phyloP scores from a whole-genome alignment of 768 basidiomycete genomes.

The Pleurotus cornucopiae region DNA sequence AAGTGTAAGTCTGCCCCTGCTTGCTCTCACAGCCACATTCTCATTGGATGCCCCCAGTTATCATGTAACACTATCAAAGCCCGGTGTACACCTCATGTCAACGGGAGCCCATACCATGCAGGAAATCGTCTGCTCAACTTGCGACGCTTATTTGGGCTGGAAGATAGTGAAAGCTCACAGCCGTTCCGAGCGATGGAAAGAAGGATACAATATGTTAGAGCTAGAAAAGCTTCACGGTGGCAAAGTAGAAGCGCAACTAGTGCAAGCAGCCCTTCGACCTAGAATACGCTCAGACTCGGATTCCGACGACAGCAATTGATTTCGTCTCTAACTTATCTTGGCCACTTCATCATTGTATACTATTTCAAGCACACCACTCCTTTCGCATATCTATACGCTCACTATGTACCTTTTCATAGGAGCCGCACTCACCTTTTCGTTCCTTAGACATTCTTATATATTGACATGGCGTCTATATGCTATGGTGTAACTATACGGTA shows the following conservation, averaged over 20 bases:
- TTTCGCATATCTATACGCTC: too few species aligned
- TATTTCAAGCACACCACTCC: background rate
- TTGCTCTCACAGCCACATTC: conserved; percentile 4
- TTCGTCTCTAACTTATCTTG: background rate
- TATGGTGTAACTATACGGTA: conserved; percentile 3
- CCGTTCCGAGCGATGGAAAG: conserved; percentile 58
- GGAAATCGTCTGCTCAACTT: conserved; percentile 47
- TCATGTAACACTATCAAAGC: conserved; percentile 39
- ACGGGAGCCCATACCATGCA: conserved; percentile 63
- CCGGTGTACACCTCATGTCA: conserved; percentile 54
- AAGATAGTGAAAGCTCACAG: conserved; percentile 58
- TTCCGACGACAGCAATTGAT: conserved; percentile 25
- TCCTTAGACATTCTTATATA: background rate
- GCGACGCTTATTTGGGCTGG: conserved; percentile 56
- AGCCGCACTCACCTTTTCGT: background rate
- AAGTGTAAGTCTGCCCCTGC: conserved; percentile 35
- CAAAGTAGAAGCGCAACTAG: conserved; percentile 1
- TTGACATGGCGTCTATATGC: background rate
- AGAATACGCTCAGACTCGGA: conserved; percentile 27
- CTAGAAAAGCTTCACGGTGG: conserved; percentile 36
- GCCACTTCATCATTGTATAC: background rate
- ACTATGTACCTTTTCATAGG: too few species aligned
- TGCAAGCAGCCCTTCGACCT: conserved; percentile 7
- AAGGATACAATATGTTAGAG: conserved; percentile 55
- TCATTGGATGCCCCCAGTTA: conserved; percentile 27